Conservation (phyloP, 148 eudicot genomes). For the Persicaria maculosa region DNA sequence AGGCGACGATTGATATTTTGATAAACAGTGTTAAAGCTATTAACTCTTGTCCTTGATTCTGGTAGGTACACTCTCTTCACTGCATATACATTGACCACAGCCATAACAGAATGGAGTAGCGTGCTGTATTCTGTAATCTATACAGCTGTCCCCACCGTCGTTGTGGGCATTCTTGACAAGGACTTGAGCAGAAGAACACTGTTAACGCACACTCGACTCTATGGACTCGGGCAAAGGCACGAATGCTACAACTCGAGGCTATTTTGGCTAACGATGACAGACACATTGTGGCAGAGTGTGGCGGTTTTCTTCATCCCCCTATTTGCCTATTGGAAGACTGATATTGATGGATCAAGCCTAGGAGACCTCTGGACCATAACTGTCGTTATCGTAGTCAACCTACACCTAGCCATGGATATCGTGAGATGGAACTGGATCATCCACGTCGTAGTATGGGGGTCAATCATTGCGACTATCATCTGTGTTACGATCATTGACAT, state of each 20-base stretch:
- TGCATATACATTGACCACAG: constrained; percentile 75
- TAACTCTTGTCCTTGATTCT: constrained; percentile 13
- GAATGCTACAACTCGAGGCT: constrained; percentile 72
- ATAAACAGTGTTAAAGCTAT: constrained; percentile 5
- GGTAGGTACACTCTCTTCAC: constrained; percentile 80
- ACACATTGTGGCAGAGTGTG: constrained; percentile 89
- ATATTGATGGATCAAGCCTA: constrained; percentile 60
- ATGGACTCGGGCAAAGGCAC: constrained; percentile 73
- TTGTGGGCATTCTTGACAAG: constrained; percentile 90
- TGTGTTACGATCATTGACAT: constrained; percentile 71
- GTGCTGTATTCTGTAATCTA: constrained; percentile 79
- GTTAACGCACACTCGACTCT: constrained; percentile 70
- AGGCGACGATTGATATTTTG: neutral
- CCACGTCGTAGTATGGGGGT: constrained; percentile 88
- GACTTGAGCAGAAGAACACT: constrained; percentile 79
- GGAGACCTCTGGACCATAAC: constrained; percentile 95
- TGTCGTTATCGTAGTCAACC: constrained; percentile 67
- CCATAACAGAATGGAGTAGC: constrained; percentile 97
- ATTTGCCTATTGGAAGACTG: constrained; percentile 63
- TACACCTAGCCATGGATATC: constrained; percentile 95
- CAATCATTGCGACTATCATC: constrained; percentile 66
- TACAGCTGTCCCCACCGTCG: constrained; percentile 77
- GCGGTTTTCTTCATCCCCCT: constrained; percentile 70
- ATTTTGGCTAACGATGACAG: constrained; percentile 81
- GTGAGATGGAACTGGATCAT: constrained; percentile 82